phyloP scores from a whole-genome alignment of 176 grass and related monocot species.

The Aegilops bicornis region DNA sequence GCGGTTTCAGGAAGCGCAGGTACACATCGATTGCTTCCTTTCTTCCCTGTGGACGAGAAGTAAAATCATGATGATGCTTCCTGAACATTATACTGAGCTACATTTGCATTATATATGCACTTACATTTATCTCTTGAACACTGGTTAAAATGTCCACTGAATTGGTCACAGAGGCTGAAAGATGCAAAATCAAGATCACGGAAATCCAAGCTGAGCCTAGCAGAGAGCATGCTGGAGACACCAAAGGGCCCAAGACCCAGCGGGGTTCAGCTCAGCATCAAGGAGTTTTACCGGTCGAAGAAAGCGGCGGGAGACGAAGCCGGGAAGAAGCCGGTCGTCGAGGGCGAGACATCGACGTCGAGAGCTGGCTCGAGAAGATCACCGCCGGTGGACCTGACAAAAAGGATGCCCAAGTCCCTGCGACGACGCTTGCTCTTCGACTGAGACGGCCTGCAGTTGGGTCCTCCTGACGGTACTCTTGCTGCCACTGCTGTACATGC shows the following conservation, averaged over 20 bases:
- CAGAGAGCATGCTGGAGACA: background rate
- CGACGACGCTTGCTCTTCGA: slow-evolving; percentile 68
- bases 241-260: slow-evolving; percentile 41
- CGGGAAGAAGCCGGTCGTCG: slow-evolving; percentile 32
- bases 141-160: background rate
- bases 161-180: slow-evolving; percentile 66
- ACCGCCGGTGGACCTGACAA: slow-evolving; percentile 38
- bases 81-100: background rate
- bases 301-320: slow-evolving; percentile 38
- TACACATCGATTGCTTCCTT: slow-evolving; percentile 18
- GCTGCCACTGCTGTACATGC: slow-evolving; percentile 38
- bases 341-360: background rate
- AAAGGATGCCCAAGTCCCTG: slow-evolving; percentile 50
- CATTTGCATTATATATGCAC: background rate
- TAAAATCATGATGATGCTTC: background rate
- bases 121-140: background rate
- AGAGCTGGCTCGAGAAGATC: slow-evolving; percentile 44
- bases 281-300: slow-evolving; percentile 64
- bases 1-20: slow-evolving; percentile 68
- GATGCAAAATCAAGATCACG: slow-evolving; percentile 55
- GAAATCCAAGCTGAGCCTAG: slow-evolving; percentile 47
- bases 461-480: background rate
- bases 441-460: slow-evolving; percentile 2
- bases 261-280: slow-evolving; percentile 74
- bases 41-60: background rate